phyloP scores from a whole-genome alignment of 2,329 filamentous ascomycete species.

The Aureobasidium melanogenum region DNA sequence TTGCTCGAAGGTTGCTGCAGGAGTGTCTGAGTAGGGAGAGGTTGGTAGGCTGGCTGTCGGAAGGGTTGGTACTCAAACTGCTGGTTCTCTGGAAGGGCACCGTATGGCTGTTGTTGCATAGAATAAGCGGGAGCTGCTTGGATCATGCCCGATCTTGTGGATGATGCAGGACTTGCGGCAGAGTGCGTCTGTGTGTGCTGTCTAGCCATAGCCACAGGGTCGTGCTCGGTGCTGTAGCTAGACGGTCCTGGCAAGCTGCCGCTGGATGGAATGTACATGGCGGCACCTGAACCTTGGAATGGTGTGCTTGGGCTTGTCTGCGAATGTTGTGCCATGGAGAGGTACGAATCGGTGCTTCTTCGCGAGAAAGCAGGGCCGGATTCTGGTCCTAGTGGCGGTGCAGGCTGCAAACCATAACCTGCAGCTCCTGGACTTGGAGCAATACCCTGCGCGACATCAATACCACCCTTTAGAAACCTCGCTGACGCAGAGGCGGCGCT shows the following conservation, averaged over 20 bases:
- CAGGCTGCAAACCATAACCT: background rate
- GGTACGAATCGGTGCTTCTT: background rate
- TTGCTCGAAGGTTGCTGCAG: background rate
- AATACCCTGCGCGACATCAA: background rate
- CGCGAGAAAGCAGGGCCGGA: background rate
- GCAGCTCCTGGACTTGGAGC: background rate
- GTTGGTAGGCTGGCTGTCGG: background rate
- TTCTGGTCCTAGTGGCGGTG: background rate
- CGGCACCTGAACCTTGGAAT: background rate
- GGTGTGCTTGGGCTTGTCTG: conserved; percentile 4
- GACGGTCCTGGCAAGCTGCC: background rate
- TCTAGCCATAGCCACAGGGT: background rate
- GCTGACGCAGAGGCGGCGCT: background rate
- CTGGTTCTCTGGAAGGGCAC: background rate
- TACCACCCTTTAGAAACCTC: background rate
- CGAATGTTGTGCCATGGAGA: background rate
- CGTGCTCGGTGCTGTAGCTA: background rate
- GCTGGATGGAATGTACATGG: background rate
- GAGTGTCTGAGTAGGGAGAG: background rate
- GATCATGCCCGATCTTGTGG: background rate
- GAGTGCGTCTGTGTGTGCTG: conserved; percentile 2
- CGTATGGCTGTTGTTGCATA: background rate
- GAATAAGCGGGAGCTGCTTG: background rate
- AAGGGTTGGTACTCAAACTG: background rate
- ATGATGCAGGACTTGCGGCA: background rate